These are phyloP conservation scores for Kurtzmaniella quercitrusa DNA, from an alignment of 1,139 yeast genomes.

Conservation along the genomic window DNA sequence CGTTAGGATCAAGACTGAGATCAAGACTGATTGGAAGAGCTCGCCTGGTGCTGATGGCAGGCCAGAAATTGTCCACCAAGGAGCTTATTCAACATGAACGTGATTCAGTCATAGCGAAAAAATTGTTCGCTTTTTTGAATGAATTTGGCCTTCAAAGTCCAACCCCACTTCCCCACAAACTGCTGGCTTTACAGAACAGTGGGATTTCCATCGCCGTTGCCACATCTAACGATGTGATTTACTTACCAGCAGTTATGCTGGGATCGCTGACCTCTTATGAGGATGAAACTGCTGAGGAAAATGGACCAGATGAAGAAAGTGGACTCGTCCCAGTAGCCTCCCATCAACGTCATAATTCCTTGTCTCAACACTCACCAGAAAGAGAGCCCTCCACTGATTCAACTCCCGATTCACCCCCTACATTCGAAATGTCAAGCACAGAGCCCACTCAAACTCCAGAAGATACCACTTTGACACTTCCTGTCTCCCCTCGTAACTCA, in stretches of 20 bases:
- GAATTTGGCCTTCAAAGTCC: constrained; percentile 44
- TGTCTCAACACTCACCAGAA: neutral
- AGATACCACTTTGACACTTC: neutral
- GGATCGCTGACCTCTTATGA: constrained; percentile 28
- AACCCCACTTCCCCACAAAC: constrained; percentile 10
- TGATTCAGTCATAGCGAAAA: constrained; percentile 34
- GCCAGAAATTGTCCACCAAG: constrained; percentile 29
- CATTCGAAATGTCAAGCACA: neutral
- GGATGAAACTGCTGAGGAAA: constrained; percentile 15
- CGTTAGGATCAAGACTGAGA: constrained; percentile 5
- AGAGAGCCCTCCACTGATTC: neutral
- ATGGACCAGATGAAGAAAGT: neutral
- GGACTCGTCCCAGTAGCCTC: neutral
- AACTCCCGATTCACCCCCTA: neutral
- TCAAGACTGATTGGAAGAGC: constrained; percentile 2
- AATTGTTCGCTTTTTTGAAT: constrained; percentile 26
- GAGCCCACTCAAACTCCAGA: neutral
- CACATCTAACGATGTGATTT: constrained; percentile 40
- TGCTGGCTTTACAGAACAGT: constrained; percentile 1
- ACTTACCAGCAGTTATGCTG: constrained; percentile 34
- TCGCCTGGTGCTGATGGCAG: constrained; percentile 9
- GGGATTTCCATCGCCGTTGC: constrained; percentile 19
- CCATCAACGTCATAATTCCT: neutral
- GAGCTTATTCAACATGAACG: constrained; percentile 41
- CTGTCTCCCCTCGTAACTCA: neutral